phyloP scores from a whole-genome alignment of 768 basidiomycete species.

The Tulasnella sp. region DNA sequence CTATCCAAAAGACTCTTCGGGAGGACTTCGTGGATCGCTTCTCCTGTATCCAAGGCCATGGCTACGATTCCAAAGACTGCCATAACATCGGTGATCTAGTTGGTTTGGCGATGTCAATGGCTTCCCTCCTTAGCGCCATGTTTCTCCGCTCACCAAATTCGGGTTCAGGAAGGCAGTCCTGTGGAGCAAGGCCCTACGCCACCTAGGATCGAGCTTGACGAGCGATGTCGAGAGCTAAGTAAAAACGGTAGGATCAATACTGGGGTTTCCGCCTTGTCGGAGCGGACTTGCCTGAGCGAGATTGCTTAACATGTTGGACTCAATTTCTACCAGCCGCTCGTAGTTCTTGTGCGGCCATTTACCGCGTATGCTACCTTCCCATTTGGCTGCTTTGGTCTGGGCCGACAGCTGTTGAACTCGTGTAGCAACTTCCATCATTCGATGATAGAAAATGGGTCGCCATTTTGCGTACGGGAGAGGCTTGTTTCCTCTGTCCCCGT shows the following conservation, averaged over 20 bases:
- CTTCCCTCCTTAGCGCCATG: background rate
- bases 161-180: conserved; percentile 52
- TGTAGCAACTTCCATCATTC: conserved; percentile 36
- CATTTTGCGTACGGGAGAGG: conserved; percentile 34
- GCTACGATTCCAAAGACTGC: conserved; percentile 44
- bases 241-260: background rate
- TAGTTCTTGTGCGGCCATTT: conserved; percentile 53
- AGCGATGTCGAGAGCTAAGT: conserved; percentile 41
- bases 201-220: conserved; percentile 42
- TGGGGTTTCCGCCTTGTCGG: too few relatives aligned
- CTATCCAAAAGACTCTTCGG: conserved; percentile 44
- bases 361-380: conserved; percentile 51
- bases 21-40: conserved; percentile 45
- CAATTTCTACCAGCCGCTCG: conserved; percentile 39
- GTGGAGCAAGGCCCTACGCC: conserved; percentile 43
- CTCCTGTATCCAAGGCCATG: conserved; percentile 45
- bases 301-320: conserved; percentile 43
- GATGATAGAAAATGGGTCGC: conserved; percentile 10
- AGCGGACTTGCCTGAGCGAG: conserved; percentile 34
- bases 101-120: background rate
- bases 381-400: conserved; percentile 41
- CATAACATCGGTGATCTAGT: conserved; percentile 45
- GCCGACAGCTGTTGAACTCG: conserved; percentile 38
- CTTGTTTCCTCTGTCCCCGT: background rate
- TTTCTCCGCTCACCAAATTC: conserved; percentile 43